A percentile compares a stretch with the other conserved stretches of the same genome.
Evolutionary conservation across 1,139 yeast species (phyloP).

Genomic region (Scheffersomyces illinoinensis): DNA sequence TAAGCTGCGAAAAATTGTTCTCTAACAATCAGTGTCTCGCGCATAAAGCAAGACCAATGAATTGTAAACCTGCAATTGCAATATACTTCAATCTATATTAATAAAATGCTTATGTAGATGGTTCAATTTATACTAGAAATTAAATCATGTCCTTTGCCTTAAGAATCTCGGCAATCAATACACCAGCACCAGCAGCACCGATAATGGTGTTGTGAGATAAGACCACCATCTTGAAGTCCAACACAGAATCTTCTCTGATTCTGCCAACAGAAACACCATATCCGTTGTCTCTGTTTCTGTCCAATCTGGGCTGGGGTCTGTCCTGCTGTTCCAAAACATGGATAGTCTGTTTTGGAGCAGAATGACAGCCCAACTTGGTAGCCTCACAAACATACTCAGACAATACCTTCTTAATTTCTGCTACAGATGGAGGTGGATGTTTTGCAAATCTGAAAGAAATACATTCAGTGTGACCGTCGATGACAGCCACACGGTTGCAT

Average conservation of each 20-base stretch:
- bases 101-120: not conserved
- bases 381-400: constrained; percentile 86
- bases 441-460: constrained; percentile 81
- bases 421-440: constrained; percentile 82
- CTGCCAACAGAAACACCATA: constrained; percentile 96
- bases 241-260: constrained; percentile 86
- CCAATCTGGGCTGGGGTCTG: constrained; percentile 98
- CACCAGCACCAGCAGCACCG: constrained; percentile 99
- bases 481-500: constrained; percentile 95
- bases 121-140: not conserved
- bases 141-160: constrained; percentile 74
- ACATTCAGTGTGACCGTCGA: constrained; percentile 98
- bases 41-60: too few species aligned
- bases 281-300: constrained; percentile 93
- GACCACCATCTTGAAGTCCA: constrained; percentile 94
- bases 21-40: not conserved
- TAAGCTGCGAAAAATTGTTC: not conserved
- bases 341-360: constrained; percentile 91
- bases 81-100: not conserved
- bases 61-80: too few species aligned
- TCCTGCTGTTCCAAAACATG: constrained; percentile 89
- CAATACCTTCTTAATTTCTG: constrained; percentile 70
- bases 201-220: constrained; percentile 94
- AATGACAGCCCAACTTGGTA: constrained; percentile 69
- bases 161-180: constrained; percentile 89